A percentile compares a stretch with the other conserved stretches of the same genome.
Evolutionary conservation across 1,139 yeast genomes (phyloP).

Genomic region (Nakaseomyces nivariensis): DNA sequence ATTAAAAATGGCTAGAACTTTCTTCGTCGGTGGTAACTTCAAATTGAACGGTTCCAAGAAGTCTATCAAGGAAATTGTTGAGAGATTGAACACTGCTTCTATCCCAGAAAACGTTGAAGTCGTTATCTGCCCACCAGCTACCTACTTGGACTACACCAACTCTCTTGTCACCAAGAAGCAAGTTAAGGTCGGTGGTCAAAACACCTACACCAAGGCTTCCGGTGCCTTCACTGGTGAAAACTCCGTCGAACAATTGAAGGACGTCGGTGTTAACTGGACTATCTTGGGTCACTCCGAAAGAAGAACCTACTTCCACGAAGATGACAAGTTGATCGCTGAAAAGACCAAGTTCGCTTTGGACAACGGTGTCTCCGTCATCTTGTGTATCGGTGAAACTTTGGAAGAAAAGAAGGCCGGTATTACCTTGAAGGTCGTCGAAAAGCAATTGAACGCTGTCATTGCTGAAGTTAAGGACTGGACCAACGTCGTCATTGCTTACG

Average conservation of each 20-base stretch:
- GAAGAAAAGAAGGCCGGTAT: slow-evolving; percentile 87
- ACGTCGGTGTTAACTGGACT: slow-evolving; percentile 90
- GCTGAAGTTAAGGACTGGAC: slow-evolving; percentile 84
- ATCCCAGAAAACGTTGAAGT: slow-evolving; percentile 70
- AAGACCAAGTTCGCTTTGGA: slow-evolving; percentile 93
- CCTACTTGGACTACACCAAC: slow-evolving; percentile 74
- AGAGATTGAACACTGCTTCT: slow-evolving; percentile 66
- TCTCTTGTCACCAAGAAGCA: slow-evolving; percentile 56
- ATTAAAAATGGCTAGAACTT: slow-evolving; percentile 64
- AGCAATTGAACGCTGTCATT: slow-evolving; percentile 85
- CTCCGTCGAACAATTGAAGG: slow-evolving; percentile 81
- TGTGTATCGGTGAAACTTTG: slow-evolving; percentile 94
- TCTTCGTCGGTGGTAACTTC: slow-evolving; percentile 98
- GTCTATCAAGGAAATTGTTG: slow-evolving; percentile 76
- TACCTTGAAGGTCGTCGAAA: slow-evolving; percentile 78
- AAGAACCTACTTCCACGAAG: slow-evolving; percentile 85
- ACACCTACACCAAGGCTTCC: slow-evolving; percentile 72
- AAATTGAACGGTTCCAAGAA: slow-evolving; percentile 94
- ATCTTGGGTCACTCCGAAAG: slow-evolving; percentile 98
- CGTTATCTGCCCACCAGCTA: slow-evolving; percentile 93
- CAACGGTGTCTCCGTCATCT: slow-evolving; percentile 76
- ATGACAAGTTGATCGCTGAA: slow-evolving; percentile 85
- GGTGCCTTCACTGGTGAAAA: slow-evolving; percentile 99
- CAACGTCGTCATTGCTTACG: slow-evolving; percentile 91
- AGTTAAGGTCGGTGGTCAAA: slow-evolving; percentile 82